Evolutionary conservation across 106 monocot genomes (phyloP).

Genomic region (Cymbidium sinense): DNA sequence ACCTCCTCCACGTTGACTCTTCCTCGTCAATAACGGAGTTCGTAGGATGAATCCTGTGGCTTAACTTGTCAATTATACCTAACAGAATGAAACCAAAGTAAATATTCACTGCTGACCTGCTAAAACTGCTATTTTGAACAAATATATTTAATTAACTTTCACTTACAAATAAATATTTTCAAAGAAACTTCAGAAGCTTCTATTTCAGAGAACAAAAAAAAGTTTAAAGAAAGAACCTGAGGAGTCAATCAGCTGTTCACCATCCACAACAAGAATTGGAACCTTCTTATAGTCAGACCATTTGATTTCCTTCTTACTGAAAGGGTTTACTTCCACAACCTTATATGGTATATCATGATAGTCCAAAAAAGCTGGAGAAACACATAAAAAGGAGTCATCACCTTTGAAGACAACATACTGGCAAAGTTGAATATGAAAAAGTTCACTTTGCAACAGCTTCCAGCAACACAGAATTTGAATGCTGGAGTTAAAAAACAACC

Average conservation of each 20-base stretch:
- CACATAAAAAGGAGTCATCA: neutral
- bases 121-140: conserved; percentile 1
- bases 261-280: conserved; percentile 84
- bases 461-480: too few relatives aligned
- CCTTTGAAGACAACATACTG: neutral
- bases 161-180: neutral
- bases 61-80: conserved; percentile 79
- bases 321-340: conserved; percentile 90
- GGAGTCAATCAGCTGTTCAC: conserved; percentile 72
- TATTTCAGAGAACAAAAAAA: neutral
- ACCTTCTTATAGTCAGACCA: conserved; percentile 99
- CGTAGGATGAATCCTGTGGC: conserved; percentile 41
- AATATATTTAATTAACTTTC: neutral
- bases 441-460: neutral
- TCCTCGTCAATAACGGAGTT: conserved; percentile 36
- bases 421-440: neutral
- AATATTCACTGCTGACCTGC: neutral
- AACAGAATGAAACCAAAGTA: conserved; percentile 7
- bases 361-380: conserved; percentile 72
- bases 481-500: too few relatives aligned
- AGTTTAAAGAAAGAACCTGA: conserved; percentile 44
- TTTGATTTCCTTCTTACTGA: conserved; percentile 95
- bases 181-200: neutral
- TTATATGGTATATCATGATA: conserved; percentile 92
- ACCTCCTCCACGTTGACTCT: conserved; percentile 86